Evolutionary conservation across 148 eudicot species (phyloP), one percentile per base, ranked within the genome.

Genomic region (Fagopyrum esculentum): DNA sequence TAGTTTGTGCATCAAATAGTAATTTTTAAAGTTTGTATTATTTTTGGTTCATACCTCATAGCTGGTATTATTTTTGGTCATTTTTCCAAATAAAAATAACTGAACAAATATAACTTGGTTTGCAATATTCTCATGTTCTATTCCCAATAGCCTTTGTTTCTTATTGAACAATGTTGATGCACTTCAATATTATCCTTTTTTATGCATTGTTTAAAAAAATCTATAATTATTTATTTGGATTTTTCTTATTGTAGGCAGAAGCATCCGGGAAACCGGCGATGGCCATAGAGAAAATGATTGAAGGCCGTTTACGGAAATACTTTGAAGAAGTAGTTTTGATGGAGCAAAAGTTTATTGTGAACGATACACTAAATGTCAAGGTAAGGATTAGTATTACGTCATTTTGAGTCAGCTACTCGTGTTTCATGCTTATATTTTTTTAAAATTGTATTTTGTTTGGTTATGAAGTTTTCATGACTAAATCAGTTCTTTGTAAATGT

Each of bases 251-350:
- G 71, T 80, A 95, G 98, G 99, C 98, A 75, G 88, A 95, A 84
- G 84, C 84, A 75, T 85, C 94, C 19, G 99, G 99, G 56, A 92
- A 89, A 85, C 85, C 98, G 84, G 86, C 85, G 89, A 83, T 87
- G 88, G 98, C 98, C 72, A 86, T 92, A 81, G 99, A 95, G 77
- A 95, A 92, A 82, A 95, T 92, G 87, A 90, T 95, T 77, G 98
- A 95, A 90, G 99, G 99, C 17, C 94, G 99, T 71, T 61, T 95
- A 75, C 83, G 93, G 78, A 95, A 95, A 76, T 95, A 92, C 83
- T 88, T 59, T 64, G 99, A 92, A 81, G 99, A 95, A 77, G 96
- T 92, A 61, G 98, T 89, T 79, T 85, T 95, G 35, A 82, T 92
- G 99, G 99, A 95, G 88, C 99, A 95, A 73, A 95, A 95, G 82